Conservation (phyloP, 2,329 filamentous ascomycete genomes). For the Sclerotinia trifoliorum region DNA sequence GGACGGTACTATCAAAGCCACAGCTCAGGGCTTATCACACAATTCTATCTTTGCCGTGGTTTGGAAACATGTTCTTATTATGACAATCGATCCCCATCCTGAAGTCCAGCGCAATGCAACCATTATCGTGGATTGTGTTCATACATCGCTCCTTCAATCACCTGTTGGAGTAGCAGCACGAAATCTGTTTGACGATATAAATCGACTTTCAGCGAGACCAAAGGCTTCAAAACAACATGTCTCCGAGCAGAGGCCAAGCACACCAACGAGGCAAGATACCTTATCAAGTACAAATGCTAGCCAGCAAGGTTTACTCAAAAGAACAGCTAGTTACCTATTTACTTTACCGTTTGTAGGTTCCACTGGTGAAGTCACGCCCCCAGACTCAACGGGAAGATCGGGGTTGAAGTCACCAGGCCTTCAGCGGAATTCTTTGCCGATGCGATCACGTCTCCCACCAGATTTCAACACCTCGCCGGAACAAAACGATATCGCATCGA, state of each 20-base stretch:
- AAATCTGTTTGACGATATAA: conserved; percentile 71
- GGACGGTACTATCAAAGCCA: conserved; percentile 57
- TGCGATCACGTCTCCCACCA: conserved; percentile 48
- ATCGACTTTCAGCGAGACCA: conserved; percentile 50
- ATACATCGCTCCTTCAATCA: conserved; percentile 75
- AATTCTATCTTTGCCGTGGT: conserved; percentile 91
- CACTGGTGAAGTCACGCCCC: conserved; percentile 35
- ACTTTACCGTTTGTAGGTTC: conserved; percentile 50
- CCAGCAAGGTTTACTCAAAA: conserved; percentile 58
- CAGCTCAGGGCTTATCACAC: conserved; percentile 64
- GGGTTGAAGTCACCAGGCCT: conserved; percentile 34
- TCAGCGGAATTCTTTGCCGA: conserved; percentile 34
- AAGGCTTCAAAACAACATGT: conserved; percentile 41
- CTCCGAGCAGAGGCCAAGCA: conserved; percentile 35
- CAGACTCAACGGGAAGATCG: conserved; percentile 29
- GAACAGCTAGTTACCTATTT: conserved; percentile 64
- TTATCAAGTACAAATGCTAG: conserved; percentile 46
- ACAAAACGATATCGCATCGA: conserved; percentile 66
- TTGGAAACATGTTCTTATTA: conserved; percentile 88
- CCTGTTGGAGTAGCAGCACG: conserved; percentile 70
- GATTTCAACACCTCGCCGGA: conserved; percentile 68
- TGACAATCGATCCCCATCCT: conserved; percentile 91
- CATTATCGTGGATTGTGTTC: conserved; percentile 81
- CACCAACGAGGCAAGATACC: conserved; percentile 36
- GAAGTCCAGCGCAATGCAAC: conserved; percentile 85